Percentiles rank a stretch among this genome's conserved stretches.
Evolutionary conservation across 768 basidiomycete genomes (phyloP).

Genomic region (Cubamyces lactineus): DNA sequence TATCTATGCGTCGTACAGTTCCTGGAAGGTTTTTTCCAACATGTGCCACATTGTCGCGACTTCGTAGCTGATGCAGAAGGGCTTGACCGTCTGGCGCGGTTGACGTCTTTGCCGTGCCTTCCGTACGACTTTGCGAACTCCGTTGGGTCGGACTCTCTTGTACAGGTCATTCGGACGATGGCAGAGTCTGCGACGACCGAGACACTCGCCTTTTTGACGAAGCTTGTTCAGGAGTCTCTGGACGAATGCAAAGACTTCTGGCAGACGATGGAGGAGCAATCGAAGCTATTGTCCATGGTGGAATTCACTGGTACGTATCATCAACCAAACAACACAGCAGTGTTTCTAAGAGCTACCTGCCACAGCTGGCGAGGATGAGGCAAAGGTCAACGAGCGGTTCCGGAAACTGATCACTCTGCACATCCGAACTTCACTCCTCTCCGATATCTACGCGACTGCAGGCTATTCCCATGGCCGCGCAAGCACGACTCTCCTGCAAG

Average conservation of each 20-base stretch:
- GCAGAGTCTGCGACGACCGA: slow-evolving; percentile 82
- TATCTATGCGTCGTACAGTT: slow-evolving; percentile 54
- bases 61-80: slow-evolving; percentile 79
- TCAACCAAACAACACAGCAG: not conserved
- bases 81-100: slow-evolving; percentile 69
- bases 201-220: slow-evolving; percentile 70
- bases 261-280: slow-evolving; percentile 52
- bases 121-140: slow-evolving; percentile 89
- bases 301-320: slow-evolving; percentile 48
- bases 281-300: slow-evolving; percentile 68
- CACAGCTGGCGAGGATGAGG: slow-evolving; percentile 47
- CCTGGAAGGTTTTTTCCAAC: slow-evolving; percentile 93
- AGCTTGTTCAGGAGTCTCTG: slow-evolving; percentile 71
- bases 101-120: slow-evolving; percentile 83
- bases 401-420: slow-evolving; percentile 74
- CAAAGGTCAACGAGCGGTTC: slow-evolving; percentile 64
- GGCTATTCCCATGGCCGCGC: slow-evolving; percentile 82
- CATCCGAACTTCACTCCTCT: slow-evolving; percentile 79
- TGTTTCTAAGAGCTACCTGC: not conserved
- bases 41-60: slow-evolving; percentile 85
- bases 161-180: slow-evolving; percentile 87
- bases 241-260: slow-evolving; percentile 74
- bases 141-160: slow-evolving; percentile 82
- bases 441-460: slow-evolving; percentile 84
- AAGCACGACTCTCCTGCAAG: slow-evolving; percentile 73